Evolutionary conservation across 495 filamentous ascomycete genomes (phyloP).

Genomic region (Hypoxylon subgilvum): DNA sequence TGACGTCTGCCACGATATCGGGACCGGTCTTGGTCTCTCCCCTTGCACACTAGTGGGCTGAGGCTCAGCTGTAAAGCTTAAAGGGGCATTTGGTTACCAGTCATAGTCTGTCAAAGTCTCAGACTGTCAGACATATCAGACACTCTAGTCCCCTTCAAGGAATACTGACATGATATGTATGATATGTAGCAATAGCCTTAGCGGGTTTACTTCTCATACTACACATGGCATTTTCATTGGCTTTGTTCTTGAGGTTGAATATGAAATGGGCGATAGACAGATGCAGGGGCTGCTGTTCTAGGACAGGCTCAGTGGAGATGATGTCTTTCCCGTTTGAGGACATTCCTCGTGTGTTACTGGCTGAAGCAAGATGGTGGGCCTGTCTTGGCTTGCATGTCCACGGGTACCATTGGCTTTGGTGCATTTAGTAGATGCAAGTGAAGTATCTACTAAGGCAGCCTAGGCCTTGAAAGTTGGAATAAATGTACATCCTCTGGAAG

Average conservation of each 20-base stretch:
- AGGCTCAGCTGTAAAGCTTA: slow-evolving; percentile 5
- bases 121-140: neutral
- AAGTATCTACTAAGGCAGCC: too few species aligned
- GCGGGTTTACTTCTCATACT: too few species aligned
- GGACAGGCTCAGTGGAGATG: neutral
- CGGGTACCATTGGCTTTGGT: too few species aligned
- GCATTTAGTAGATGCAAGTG: too few species aligned
- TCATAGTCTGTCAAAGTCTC: neutral
- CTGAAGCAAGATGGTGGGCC: neutral
- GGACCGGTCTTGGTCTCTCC: neutral
- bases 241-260: too few species aligned
- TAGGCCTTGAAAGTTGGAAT: too few species aligned
- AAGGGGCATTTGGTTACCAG: neutral
- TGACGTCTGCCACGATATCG: neutral
- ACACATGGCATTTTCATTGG: too few species aligned
- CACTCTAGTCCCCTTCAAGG: neutral
- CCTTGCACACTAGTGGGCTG: neutral
- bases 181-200: neutral
- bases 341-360: neutral
- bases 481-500: too few species aligned
- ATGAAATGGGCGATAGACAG: neutral
- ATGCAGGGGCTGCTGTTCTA: neutral
- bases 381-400: neutral
- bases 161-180: neutral
- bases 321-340: neutral